phyloP scores from a whole-genome alignment of 192 early-diverging fungal species.

The Phlyctochytrium arcticum region DNA sequence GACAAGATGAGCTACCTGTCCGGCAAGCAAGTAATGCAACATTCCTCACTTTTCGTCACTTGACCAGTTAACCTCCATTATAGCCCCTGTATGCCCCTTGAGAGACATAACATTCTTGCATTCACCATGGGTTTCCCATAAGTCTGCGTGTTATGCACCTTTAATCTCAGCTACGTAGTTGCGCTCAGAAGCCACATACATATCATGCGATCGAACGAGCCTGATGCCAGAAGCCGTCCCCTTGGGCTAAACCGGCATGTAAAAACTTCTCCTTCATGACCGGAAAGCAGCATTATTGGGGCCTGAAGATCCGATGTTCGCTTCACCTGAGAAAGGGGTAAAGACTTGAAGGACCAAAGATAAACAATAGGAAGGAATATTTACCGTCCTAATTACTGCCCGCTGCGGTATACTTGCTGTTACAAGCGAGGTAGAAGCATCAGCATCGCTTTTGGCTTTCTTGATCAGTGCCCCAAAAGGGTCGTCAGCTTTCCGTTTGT shows the following conservation, averaged over 20 bases:
- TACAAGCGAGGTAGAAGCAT: not conserved
- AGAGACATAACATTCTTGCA: conserved; percentile 84
- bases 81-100: conserved; percentile 78
- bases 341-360: not conserved
- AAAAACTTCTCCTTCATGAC: conserved; percentile 80
- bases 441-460: not conserved
- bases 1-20: not conserved
- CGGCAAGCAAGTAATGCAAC: not conserved
- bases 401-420: not conserved
- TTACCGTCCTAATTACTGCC: conserved; percentile 22
- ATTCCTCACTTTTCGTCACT: conserved; percentile 61
- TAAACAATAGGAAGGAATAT: conserved; percentile 1
- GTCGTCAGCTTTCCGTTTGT: conserved; percentile 21
- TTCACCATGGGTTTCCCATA: conserved; percentile 94
- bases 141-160: conserved; percentile 40
- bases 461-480: not conserved
- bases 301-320: conserved; percentile 74
- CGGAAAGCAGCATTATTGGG: conserved; percentile 83
- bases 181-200: conserved; percentile 46
- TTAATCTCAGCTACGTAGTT: not conserved
- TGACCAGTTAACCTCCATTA: conserved; percentile 91
- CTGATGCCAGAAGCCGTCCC: conserved; percentile 81
- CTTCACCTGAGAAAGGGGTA: conserved; percentile 29
- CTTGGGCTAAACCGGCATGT: conserved; percentile 80
- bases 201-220: conserved; percentile 75